Base-by-base conservation (phyloP, 2,329 filamentous ascomycete species). In the Biscogniauxia sp. region DNA sequence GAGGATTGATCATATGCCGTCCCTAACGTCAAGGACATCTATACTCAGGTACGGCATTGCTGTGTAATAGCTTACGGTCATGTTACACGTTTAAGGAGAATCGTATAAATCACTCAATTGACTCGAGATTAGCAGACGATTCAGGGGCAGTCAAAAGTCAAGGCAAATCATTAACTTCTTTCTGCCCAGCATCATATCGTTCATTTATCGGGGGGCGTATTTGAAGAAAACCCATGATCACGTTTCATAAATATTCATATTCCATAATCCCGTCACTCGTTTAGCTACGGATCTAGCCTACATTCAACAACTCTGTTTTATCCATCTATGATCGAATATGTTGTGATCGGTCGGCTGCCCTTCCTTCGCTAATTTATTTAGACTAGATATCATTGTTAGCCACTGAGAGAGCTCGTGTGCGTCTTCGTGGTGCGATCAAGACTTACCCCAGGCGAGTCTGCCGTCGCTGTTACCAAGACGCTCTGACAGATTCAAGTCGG, bases 401-500 rank as follows among this genome's bases (percentile, higher is more conserved):
- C 11, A 45, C n/a, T n/a, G 6, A 45, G 1, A 41, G 6, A 45
- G 2, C 6, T 32, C 15, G 5, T n/a, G n/a, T 45, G 37, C 5
- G 37, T 5, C 37, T 45, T 45, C 5, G 15, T 15, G 17, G 15
- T 45, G 5, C 5, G 3, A n/a, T n/a, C 15, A n/a, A n/a, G 15
- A 53, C 52, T 53, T 28, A 53, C 52, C 28, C 52, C 52, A 53
- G 58, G 63, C 56, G 61, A 84, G 76, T 1, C 61, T 26, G n/a
- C 85, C 84, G 65, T 82, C 70, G 20, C 80, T 66, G 73, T 87
- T 87, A 61, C 73, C 72, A 57, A 88, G 77, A 61, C 81, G 76
- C 78, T 86, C 82, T 2, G 78, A 71, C 5, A 88, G 78, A 75
- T 88, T 87, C 64, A 87, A 64, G 66, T 87, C 78, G 45, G 76